Base-by-base conservation (phyloP, 1,284 basidiomycete species). In the Moniliophthora roreri region DNA sequence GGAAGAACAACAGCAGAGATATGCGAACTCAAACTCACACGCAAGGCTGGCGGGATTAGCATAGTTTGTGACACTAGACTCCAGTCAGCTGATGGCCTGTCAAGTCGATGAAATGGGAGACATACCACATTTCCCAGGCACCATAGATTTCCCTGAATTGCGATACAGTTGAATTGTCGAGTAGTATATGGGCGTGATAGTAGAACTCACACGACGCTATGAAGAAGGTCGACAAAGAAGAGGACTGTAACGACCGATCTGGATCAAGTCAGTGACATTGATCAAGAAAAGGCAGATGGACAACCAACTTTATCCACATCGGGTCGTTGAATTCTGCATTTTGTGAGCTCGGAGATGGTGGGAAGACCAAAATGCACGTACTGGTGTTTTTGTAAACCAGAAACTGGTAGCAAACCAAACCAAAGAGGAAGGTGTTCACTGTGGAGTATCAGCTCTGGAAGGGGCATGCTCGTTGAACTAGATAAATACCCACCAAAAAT, bases 401-500 rank as follows among this genome's bases (percentile, higher is more conserved):
- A 52, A 79, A 80, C 57, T 80, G 78, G 58, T 73, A 78, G 1
- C 69, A 70, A 56, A 78, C 78, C 28, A 80, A 65, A 1, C 79
- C 78, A 61, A 77, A 80, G 8, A 80, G 65, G 55, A 72, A 80
- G 4, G 78, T 80, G 55, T 80, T 80, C 58, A 80, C 39, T 40
- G n/a, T n/a, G n/a, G n/a, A n/a, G n/a, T n/a, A n/a, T n/a, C n/a
- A n/a, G n/a, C n/a, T n/a, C n/a, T n/a, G n/a, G n/a, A n/a, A n/a
- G n/a, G n/a, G n/a, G n/a, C n/a, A n/a, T n/a, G n/a, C n/a, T n/a
- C n/a, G n/a, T n/a, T n/a, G n/a, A n/a, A n/a, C n/a, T n/a, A n/a
- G n/a, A n/a, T n/a, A n/a, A n/a, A n/a, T n/a, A n/a, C n/a, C n/a
- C n/a, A n/a, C n/a, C n/a, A n/a, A n/a, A n/a, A n/a, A n/a, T n/a